A percentile compares a stretch with the other conserved stretches of the same genome.
Conservation (phyloP, 495 filamentous ascomycete genomes). For the Xylaria nigripes region DNA sequence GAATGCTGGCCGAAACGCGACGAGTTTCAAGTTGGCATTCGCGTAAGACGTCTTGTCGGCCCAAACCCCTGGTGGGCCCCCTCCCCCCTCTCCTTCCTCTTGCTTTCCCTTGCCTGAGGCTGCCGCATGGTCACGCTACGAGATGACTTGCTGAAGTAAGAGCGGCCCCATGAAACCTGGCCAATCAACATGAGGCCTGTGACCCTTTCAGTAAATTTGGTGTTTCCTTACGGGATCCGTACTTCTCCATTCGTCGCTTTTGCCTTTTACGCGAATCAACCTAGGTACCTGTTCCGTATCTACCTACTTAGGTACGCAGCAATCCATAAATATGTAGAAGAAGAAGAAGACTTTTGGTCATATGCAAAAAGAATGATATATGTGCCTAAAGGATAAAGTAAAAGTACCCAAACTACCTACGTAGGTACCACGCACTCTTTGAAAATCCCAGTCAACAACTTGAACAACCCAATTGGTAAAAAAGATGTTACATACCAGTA, state of each 20-base stretch:
- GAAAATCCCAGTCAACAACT: no score
- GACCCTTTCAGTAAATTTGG: background rate
- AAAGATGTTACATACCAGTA: no score
- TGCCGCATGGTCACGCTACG: conserved; percentile 8
- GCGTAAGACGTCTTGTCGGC: conserved; percentile 9
- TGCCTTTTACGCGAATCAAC: background rate
- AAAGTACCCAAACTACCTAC: no score
- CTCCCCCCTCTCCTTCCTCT: no score
- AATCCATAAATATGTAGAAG: background rate
- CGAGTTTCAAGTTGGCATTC: conserved; percentile 28
- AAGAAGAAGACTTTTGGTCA: no score
- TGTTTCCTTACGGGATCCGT: background rate
- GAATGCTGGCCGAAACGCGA: conserved; percentile 25
- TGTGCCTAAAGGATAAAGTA: no score
- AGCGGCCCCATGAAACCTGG: background rate
- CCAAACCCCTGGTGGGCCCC: conserved; percentile 16
- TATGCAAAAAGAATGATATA: no score
- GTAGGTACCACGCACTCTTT: no score
- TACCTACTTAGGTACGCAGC: no score
- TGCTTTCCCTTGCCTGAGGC: background rate
- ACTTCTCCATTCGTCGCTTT: conserved; percentile 1
- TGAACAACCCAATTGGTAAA: no score
- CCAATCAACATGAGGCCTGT: conserved; percentile 8
- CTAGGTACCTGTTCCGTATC: no score
- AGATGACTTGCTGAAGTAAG: conserved; percentile 7